Percentiles rank a stretch among this genome's conserved stretches.
These are phyloP conservation scores for Lupinus albus DNA, from an alignment of 306 rosid species.

Conservation along the genomic window DNA sequence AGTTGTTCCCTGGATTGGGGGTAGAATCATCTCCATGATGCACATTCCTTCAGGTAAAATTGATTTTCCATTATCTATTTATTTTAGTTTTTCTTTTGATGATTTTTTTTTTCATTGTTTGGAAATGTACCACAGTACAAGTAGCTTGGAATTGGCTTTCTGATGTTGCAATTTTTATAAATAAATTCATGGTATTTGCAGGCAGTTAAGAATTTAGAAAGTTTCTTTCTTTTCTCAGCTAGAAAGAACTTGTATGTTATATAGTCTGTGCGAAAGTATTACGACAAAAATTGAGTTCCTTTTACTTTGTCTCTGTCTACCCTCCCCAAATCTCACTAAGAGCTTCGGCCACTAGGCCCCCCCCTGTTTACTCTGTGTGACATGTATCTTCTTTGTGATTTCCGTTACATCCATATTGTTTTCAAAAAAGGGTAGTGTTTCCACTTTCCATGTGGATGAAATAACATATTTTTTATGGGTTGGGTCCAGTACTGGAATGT, in stretches of 20 bases:
- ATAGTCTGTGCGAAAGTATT: constrained; percentile 2
- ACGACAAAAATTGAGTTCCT: not conserved
- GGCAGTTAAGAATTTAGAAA: constrained; percentile 12
- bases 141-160: not conserved
- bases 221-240: not conserved
- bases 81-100: not conserved
- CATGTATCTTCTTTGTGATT: not conserved
- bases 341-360: too few species aligned
- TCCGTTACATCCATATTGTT: not conserved
- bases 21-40: constrained; percentile 85
- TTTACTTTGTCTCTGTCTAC: not conserved
- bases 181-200: not conserved
- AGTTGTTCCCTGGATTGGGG: constrained; percentile 94
- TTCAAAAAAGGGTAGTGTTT: not conserved
- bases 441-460: not conserved
- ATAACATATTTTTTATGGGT: too few species aligned
- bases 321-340: too few species aligned
- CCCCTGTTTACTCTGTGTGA: too few species aligned
- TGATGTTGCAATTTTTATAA: not conserved
- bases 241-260: constrained; percentile 10
- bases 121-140: constrained; percentile 23
- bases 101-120: not conserved
- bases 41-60: constrained; percentile 80
- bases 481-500: too few species aligned
- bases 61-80: constrained; percentile 29